Percentiles rank a stretch among this genome's conserved stretches.
phyloP scores from a whole-genome alignment of 1,284 basidiomycete species.

The Rhodotorula sp. region DNA sequence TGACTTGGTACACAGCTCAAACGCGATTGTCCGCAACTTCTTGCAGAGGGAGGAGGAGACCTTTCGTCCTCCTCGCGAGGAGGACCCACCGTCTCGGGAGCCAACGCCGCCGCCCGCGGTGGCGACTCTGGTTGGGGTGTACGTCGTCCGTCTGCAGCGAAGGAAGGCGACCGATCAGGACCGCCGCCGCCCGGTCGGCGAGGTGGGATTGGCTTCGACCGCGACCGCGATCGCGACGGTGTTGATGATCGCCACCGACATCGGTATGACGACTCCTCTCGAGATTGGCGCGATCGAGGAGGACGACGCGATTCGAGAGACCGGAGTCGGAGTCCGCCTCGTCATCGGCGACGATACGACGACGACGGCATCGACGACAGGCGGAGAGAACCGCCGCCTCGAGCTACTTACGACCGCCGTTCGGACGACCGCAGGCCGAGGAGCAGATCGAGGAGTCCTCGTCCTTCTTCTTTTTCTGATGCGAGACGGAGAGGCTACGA shows the following conservation, averaged over 20 bases:
- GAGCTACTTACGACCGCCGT: neutral
- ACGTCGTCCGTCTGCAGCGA: neutral
- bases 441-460: neutral
- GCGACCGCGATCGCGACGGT: neutral
- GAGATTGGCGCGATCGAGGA: neutral
- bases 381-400: neutral
- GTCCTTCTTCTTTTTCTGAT: neutral
- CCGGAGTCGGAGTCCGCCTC: slow-evolving; percentile 1
- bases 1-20: slow-evolving; percentile 39
- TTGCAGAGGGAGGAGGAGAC: slow-evolving; percentile 7
- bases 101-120: slow-evolving; percentile 24
- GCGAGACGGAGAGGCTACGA: neutral
- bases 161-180: slow-evolving; percentile 9
- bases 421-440: neutral
- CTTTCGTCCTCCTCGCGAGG: neutral
- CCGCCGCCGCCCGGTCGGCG: neutral
- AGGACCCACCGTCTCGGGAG: slow-evolving; percentile 25
- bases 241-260: neutral
- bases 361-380: neutral
- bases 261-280: neutral
- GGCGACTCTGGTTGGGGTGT: neutral
- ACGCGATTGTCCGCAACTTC: slow-evolving; percentile 46
- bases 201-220: slow-evolving; percentile 3
- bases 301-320: neutral
- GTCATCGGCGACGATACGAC: neutral